phyloP scores from a whole-genome alignment of 2,329 filamentous ascomycete genomes.

The Setomelanomma holmii region DNA sequence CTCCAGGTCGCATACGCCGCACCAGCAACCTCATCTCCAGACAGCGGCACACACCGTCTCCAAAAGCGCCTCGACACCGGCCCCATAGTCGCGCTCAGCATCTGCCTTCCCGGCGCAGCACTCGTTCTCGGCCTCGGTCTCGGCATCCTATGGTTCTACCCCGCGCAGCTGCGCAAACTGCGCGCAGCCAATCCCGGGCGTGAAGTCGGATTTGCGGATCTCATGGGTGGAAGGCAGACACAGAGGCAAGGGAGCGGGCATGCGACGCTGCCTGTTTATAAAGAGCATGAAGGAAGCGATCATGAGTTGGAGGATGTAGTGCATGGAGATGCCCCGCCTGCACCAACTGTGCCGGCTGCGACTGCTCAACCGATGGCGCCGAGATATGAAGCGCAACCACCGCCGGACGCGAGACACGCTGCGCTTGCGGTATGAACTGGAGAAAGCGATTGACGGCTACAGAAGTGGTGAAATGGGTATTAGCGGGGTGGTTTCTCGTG shows the following conservation, averaged over 20 bases:
- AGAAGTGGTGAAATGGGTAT: too few relatives aligned
- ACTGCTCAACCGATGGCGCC: too few relatives aligned
- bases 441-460: too few relatives aligned
- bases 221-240: not conserved
- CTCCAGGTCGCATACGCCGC: not conserved
- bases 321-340: too few relatives aligned
- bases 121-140: constrained; percentile 11
- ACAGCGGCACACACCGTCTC: constrained; percentile 1
- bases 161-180: constrained; percentile 11
- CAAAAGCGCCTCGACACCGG: constrained; percentile 13
- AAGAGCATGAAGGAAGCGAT: not conserved
- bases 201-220: not conserved
- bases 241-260: not conserved
- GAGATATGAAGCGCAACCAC: too few relatives aligned
- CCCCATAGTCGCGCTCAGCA: constrained; percentile 13
- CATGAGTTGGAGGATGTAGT: not conserved
- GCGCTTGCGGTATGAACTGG: too few relatives aligned
- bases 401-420: too few relatives aligned
- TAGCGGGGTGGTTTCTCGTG: too few relatives aligned
- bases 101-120: constrained; percentile 11
- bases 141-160: constrained; percentile 12
- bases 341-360: too few relatives aligned
- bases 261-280: not conserved
- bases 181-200: constrained; percentile 2
- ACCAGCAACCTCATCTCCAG: not conserved